These are phyloP conservation scores for Pythium insidiosum DNA, from an alignment of 352 stramenopile genomes.

Conservation along the genomic window DNA sequence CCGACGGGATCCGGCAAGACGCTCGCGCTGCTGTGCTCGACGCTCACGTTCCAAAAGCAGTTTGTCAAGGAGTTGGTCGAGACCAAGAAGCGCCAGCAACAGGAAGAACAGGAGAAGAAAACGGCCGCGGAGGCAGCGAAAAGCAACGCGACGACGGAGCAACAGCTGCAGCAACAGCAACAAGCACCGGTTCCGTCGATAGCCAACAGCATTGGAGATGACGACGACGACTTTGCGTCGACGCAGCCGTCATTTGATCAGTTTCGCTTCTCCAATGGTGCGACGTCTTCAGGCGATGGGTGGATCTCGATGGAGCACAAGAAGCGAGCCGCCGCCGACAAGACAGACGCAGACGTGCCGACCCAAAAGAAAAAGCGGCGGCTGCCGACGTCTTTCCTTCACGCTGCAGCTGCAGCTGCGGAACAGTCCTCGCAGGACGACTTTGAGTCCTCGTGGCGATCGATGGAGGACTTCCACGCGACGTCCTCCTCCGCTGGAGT, in stretches of 20 bases:
- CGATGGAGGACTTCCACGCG: conserved; percentile 20
- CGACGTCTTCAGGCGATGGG: conserved; percentile 8
- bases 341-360: conserved; percentile 1
- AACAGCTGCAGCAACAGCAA: background rate
- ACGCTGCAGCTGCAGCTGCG: background rate
- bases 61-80: conserved; percentile 30
- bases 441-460: too few relatives aligned
- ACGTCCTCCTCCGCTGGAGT: background rate
- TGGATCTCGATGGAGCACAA: conserved; percentile 49
- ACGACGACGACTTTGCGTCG: conserved; percentile 33
- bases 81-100: conserved; percentile 14
- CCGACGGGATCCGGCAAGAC: conserved; percentile 83
- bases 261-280: conserved; percentile 21
- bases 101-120: conserved; percentile 2
- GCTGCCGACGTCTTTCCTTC: conserved; percentile 19
- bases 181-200: background rate
- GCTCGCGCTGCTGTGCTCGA: conserved; percentile 74
- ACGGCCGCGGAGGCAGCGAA: too few relatives aligned
- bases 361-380: conserved; percentile 13
- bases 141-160: background rate
- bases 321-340: conserved; percentile 5
- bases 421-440: background rate
- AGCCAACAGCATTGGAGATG: conserved; percentile 2
- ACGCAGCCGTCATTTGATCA: conserved; percentile 33
- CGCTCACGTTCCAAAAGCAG: conserved; percentile 71